Evolutionary conservation across 805 yeast genomes (phyloP).

Genomic region (Yamadazyma phyllophila): DNA sequence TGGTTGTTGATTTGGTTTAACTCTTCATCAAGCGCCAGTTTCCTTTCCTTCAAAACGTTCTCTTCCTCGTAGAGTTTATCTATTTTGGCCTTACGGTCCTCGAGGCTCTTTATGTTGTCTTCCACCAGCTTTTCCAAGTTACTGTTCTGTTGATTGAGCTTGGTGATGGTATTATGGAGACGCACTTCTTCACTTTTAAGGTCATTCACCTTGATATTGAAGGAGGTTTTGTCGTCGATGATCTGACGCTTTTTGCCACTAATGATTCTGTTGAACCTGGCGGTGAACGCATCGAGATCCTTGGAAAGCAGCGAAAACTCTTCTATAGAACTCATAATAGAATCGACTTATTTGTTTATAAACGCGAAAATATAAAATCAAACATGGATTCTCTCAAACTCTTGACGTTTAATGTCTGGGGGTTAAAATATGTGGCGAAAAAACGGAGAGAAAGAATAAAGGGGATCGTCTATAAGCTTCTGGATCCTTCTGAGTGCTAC

Average conservation of each 20-base stretch:
- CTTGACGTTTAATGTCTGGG: conserved; percentile 83
- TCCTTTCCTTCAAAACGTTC: conserved; percentile 22
- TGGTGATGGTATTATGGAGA: conserved; percentile 30
- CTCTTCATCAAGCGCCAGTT: conserved; percentile 20
- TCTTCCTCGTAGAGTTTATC: conserved; percentile 36
- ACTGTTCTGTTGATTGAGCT: conserved; percentile 22
- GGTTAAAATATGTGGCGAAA: conserved; percentile 81
- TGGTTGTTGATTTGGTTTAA: conserved; percentile 20
- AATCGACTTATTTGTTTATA: too few relatives aligned
- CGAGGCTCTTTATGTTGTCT: conserved; percentile 21
- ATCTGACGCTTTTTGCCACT: conserved; percentile 27
- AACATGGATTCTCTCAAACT: conserved; percentile 35
- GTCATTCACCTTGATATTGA: conserved; percentile 28
- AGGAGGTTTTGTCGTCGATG: conserved; percentile 32
- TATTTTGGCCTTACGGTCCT: conserved; percentile 33
- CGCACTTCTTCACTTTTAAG: conserved; percentile 28
- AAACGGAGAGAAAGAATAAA: conserved; percentile 58
- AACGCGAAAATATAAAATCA: neutral
- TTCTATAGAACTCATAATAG: conserved; percentile 6
- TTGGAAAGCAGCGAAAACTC: conserved; percentile 12
- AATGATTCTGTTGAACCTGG: conserved; percentile 9
- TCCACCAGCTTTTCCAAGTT: conserved; percentile 27
- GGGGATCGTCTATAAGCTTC: conserved; percentile 69
- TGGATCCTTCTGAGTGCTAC: conserved; percentile 43
- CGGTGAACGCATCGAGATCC: conserved; percentile 13